phyloP scores from a whole-genome alignment of 805 yeast species.

The Blastobotrys attinorum region DNA sequence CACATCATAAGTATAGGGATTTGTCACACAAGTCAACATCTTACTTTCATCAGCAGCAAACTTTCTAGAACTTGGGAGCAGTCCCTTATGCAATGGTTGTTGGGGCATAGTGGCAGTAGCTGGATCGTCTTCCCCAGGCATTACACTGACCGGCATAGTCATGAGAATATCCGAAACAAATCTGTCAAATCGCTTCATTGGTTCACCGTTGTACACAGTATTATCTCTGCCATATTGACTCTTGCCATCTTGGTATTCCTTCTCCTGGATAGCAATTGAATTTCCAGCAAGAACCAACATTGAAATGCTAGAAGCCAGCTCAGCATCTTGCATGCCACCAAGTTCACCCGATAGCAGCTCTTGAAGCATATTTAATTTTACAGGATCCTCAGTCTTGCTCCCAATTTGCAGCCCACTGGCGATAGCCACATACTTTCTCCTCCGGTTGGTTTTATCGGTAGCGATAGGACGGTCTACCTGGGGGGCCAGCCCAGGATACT shows the following conservation, averaged over 20 bases:
- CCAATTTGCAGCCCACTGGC: slow-evolving; percentile 69
- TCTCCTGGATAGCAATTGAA: slow-evolving; percentile 33
- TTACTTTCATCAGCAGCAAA: slow-evolving; percentile 31
- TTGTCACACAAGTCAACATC: slow-evolving; percentile 44
- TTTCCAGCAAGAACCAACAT: slow-evolving; percentile 68
- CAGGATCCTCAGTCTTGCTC: slow-evolving; percentile 31
- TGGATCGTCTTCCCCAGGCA: slow-evolving; percentile 87
- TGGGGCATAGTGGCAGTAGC: slow-evolving; percentile 82
- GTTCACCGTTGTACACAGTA: slow-evolving; percentile 20
- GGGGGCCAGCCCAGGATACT: slow-evolving; percentile 57
- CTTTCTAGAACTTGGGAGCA: slow-evolving; percentile 43
- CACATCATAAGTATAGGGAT: slow-evolving; percentile 66
- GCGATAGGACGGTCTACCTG: slow-evolving; percentile 38
- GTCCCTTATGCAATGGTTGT: slow-evolving; percentile 75
- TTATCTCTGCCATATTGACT: slow-evolving; percentile 11
- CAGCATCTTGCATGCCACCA: slow-evolving; percentile 27
- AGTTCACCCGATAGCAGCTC: slow-evolving; percentile 70
- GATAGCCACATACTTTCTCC: slow-evolving; percentile 44
- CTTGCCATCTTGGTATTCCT: slow-evolving; percentile 18
- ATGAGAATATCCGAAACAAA: slow-evolving; percentile 49
- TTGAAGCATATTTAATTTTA: slow-evolving; percentile 45
- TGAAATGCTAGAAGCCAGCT: slow-evolving; percentile 27
- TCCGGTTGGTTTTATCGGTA: slow-evolving; percentile 1
- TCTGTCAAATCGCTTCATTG: slow-evolving; percentile 37
- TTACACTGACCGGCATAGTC: slow-evolving; percentile 59